Evolutionary conservation across 2,329 filamentous ascomycete species (phyloP).

Genomic region (Neonectria neomacrospora): DNA sequence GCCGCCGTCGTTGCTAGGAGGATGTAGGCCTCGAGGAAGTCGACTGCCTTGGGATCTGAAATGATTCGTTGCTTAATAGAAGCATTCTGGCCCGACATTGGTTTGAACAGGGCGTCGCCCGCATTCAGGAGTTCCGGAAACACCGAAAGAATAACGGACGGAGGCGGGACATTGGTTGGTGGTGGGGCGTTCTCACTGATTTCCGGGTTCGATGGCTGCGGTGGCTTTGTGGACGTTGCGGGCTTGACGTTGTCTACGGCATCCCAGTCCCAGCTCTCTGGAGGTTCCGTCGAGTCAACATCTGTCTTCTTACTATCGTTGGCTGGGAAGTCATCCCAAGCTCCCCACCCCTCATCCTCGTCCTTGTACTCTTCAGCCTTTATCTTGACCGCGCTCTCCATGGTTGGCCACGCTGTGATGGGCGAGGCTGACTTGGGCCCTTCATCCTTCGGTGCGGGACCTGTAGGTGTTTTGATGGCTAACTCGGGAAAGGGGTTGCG

Average conservation of each 20-base stretch:
- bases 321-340: slow-evolving; percentile 59
- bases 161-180: slow-evolving; percentile 89
- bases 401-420: slow-evolving; percentile 59
- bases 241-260: slow-evolving; percentile 50
- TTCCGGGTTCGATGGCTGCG: neutral
- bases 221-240: slow-evolving; percentile 28
- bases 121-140: slow-evolving; percentile 78
- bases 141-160: slow-evolving; percentile 81
- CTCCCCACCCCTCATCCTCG: slow-evolving; percentile 61
- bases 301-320: slow-evolving; percentile 33
- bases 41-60: slow-evolving; percentile 68
- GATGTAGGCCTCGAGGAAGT: slow-evolving; percentile 74
- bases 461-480: slow-evolving; percentile 56
- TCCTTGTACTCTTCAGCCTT: slow-evolving; percentile 30
- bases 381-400: slow-evolving; percentile 39
- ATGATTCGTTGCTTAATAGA: slow-evolving; percentile 72
- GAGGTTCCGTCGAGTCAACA: slow-evolving; percentile 28
- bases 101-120: slow-evolving; percentile 74
- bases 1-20: slow-evolving; percentile 74
- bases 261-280: slow-evolving; percentile 63
- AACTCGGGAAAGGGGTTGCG: slow-evolving; percentile 65
- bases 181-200: slow-evolving; percentile 59
- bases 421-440: slow-evolving; percentile 53
- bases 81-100: slow-evolving; percentile 67
- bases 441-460: slow-evolving; percentile 48